Conservation (phyloP, 495 filamentous ascomycete species). For the Neurospora africana region DNA sequence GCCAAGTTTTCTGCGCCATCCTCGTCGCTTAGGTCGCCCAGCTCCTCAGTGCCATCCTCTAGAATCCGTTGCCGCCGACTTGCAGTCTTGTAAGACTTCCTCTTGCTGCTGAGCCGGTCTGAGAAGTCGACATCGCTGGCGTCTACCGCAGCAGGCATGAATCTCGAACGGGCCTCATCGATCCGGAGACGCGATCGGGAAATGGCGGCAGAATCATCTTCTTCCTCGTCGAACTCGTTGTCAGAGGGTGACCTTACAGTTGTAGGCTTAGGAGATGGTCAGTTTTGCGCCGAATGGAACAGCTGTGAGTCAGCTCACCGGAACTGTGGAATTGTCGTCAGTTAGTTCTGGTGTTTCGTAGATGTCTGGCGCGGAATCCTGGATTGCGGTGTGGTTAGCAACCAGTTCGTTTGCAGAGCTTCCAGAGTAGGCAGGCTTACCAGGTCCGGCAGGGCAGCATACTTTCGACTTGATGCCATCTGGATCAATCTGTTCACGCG, state of each 20-base stretch:
- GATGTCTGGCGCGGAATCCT: conserved; percentile 87
- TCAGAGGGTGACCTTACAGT: conserved; percentile 55
- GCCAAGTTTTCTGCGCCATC: conserved; percentile 59
- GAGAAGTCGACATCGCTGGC: conserved; percentile 72
- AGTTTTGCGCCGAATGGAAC: conserved; percentile 4
- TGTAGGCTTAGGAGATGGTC: conserved; percentile 40
- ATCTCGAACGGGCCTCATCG: conserved; percentile 67
- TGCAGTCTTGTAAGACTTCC: conserved; percentile 69
- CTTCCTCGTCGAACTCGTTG: conserved; percentile 52
- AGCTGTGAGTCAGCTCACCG: conserved; percentile 36
- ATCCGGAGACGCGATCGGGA: conserved; percentile 63
- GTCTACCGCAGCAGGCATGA: conserved; percentile 63
- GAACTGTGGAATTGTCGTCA: conserved; percentile 77
- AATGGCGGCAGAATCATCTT: conserved; percentile 54
- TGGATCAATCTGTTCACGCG: neutral
- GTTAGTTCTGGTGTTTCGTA: conserved; percentile 91
- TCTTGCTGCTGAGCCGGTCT: conserved; percentile 64
- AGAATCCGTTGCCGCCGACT: conserved; percentile 50
- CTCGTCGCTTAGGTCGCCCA: conserved; percentile 52
- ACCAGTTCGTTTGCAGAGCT: conserved; percentile 7
- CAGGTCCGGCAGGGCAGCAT: conserved; percentile 74
- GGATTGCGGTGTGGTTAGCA: conserved; percentile 5
- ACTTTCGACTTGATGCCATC: conserved; percentile 56
- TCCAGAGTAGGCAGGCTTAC: conserved; percentile 33
- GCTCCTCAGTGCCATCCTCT: conserved; percentile 49